Percentiles rank a stretch among this genome's conserved stretches.
Evolutionary conservation across 2,329 filamentous ascomycete genomes (phyloP).

Genomic region (Plectosphaerella sp.): DNA sequence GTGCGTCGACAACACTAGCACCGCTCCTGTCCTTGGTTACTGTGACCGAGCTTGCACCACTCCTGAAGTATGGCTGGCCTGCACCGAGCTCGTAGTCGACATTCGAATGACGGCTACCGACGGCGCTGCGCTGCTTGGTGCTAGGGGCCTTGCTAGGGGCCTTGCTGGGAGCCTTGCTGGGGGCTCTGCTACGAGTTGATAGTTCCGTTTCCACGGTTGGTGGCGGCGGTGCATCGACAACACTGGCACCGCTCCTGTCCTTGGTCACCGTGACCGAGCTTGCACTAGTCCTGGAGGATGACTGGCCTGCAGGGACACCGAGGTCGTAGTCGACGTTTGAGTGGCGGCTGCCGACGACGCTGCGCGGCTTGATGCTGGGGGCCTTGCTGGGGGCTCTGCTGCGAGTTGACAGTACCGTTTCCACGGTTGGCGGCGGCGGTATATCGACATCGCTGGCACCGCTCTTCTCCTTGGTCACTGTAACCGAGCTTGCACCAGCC

Average conservation of each 20-base stretch:
- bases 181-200: background rate
- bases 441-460: too few species aligned
- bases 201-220: background rate
- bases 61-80: too few species aligned
- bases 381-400: constrained; percentile 1
- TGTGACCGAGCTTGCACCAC: too few species aligned
- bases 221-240: background rate
- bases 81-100: background rate
- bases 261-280: too few species aligned
- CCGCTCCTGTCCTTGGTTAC: too few species aligned
- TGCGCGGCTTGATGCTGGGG: constrained; percentile 5
- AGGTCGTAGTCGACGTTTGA: background rate
- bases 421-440: background rate
- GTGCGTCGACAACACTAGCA: background rate
- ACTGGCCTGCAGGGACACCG: too few species aligned
- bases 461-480: too few species aligned
- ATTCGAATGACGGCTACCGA: background rate
- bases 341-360: constrained; percentile 4
- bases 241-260: background rate
- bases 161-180: constrained; percentile 7
- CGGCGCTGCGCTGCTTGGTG: constrained; percentile 1
- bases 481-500: too few species aligned
- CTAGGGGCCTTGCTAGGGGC: constrained; percentile 3
- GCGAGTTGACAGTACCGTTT: too few species aligned
- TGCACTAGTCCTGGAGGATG: too few species aligned